Evolutionary conservation across 495 filamentous ascomycete genomes (phyloP), one percentile per base, ranked within the genome.

Genomic region (Penicillium argentinense): DNA sequence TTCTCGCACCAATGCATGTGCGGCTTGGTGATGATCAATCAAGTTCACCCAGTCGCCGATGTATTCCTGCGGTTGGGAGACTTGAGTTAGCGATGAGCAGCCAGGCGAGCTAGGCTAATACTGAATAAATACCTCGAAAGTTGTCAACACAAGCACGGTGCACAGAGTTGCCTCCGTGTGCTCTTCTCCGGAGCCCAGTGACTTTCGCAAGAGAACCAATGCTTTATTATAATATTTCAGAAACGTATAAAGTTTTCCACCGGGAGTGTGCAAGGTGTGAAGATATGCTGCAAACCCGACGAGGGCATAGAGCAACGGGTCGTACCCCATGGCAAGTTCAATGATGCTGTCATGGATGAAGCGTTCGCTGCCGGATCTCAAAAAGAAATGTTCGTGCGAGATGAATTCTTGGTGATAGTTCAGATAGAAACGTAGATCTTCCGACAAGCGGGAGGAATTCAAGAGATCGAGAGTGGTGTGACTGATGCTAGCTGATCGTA

Each of bases 21-120:
- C 92, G 5, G 92, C 93, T 65, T 84, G 91, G 64, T 96, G 91
- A 66, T 98, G 93, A 24, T 89, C 86, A 59, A 92, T 81, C 32
- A 97, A 74, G 57, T 92, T 96, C 41, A 89, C 80, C 88, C 88
- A 97, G 59, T 98, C 93, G 7, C 93, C 93, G 44, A 96, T 78
- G 56, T 88, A 93, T 69, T 97, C 93, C 92, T 97, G 26, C 16
- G 21, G 9, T 14, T 34, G 18, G 17, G 13, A 12, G 30, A 22
- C 3, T 14, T 47, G 37, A 57, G 18, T 36, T 13, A 29, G 43
- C 54, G 34, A 32, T 23, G 9, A 37, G 68, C 68, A 53, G 75
- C 56, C 41, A 42, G 34, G 14, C 44, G 32, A 41, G 28, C 25
- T 11, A 26, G 11, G 11, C 25, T 24, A 29, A 3, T 32, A 37